Percentiles rank a stretch among this genome's conserved stretches.
Conservation (phyloP, 768 basidiomycete species). For the Sarcodon sp. region DNA sequence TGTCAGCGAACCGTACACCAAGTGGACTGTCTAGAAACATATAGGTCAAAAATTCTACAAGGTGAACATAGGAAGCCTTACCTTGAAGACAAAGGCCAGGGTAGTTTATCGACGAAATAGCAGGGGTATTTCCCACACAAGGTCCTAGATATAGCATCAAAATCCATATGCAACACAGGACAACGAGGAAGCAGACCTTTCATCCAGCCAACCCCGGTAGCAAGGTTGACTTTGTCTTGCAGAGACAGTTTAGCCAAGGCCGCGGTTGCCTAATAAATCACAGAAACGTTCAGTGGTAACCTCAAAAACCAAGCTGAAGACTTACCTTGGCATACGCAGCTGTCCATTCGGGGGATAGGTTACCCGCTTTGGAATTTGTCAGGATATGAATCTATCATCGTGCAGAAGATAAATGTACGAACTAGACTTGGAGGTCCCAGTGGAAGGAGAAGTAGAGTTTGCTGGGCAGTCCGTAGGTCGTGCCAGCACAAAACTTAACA, state of each 20-base stretch:
- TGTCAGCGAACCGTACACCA: slow-evolving; percentile 28
- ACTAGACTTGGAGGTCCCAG: no score
- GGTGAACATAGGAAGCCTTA: slow-evolving; percentile 1
- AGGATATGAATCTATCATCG: not conserved
- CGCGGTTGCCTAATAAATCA: slow-evolving; percentile 2
- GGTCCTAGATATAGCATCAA: slow-evolving; percentile 2
- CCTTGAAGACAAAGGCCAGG: slow-evolving; percentile 14
- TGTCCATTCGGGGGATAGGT: not conserved
- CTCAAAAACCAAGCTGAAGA: not conserved
- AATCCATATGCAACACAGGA: not conserved
- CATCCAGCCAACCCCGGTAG: slow-evolving; percentile 8
- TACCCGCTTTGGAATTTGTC: not conserved
- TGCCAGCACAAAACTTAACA: not conserved
- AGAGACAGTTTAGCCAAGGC: slow-evolving; percentile 8
- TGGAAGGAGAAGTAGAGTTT: no score
- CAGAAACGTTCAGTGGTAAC: not conserved
- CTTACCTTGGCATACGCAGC: not conserved
- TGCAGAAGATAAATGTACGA: not conserved
- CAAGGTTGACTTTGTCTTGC: slow-evolving; percentile 13
- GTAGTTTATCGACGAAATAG: slow-evolving; percentile 9
- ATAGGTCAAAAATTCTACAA: not conserved
- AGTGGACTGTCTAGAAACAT: slow-evolving; percentile 11
- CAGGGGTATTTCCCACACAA: slow-evolving; percentile 11
- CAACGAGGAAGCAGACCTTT: slow-evolving; percentile 4
- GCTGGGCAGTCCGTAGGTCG: not conserved